Conservation (phyloP, 2,329 filamentous ascomycete genomes). For the Talaromyces sp. region DNA sequence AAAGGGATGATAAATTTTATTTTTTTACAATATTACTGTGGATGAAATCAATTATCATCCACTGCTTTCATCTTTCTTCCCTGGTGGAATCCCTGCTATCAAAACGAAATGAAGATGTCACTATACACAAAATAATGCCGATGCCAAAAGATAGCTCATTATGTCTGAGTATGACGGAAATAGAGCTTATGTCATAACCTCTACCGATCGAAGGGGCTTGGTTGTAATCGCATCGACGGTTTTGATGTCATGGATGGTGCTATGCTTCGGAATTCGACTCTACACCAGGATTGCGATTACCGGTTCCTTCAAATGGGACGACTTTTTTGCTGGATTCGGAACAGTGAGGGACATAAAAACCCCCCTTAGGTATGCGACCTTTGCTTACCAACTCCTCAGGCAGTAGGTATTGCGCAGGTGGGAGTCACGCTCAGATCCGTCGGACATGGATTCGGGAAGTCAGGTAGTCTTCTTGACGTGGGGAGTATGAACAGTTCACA, state of each 20-base stretch:
- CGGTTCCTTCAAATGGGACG: slow-evolving; percentile 19
- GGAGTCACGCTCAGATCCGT: slow-evolving; percentile 18
- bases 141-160: not conserved
- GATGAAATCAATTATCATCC: not conserved
- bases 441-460: slow-evolving; percentile 20
- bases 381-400: slow-evolving; percentile 9
- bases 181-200: slow-evolving; percentile 13
- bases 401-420: slow-evolving; percentile 19
- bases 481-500: slow-evolving; percentile 1
- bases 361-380: not conserved
- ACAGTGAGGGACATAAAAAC: slow-evolving; percentile 10
- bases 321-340: slow-evolving; percentile 15
- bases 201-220: slow-evolving; percentile 15
- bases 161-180: slow-evolving; percentile 11
- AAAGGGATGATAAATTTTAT: not conserved
- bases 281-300: slow-evolving; percentile 21
- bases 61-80: not conserved
- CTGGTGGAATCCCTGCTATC: not conserved
- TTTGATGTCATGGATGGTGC: slow-evolving; percentile 21
- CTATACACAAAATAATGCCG: not conserved
- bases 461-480: slow-evolving; percentile 12
- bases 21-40: not conserved
- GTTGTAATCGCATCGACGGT: slow-evolving; percentile 15
- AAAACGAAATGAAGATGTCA: not conserved
- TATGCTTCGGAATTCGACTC: slow-evolving; percentile 15